Base-by-base conservation (phyloP, 805 yeast species). In the Lachancea dasiensis region DNA sequence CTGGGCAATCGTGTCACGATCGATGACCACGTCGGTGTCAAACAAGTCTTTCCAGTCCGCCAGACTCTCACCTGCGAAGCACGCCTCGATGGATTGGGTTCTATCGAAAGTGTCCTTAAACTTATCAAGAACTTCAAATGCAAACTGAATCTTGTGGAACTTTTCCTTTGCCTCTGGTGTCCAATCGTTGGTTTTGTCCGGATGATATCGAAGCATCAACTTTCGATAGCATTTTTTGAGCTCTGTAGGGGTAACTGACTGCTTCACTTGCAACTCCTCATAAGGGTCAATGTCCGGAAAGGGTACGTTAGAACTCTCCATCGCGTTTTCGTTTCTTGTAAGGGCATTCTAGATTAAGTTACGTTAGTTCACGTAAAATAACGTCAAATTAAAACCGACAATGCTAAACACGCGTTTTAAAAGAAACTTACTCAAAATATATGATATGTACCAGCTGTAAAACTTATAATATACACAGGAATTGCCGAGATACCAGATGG, bases 81-180 rank as follows among this genome's bases (percentile, higher is more conserved):
- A 56, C 21, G 58, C 51, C 6, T 67, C 72, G 21, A 79, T 52
- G 2, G 76, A 68, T 1, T 95, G 95, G 0, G 90, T 81, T n/a
- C 58, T 53, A 50, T 86, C 95, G 52, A 75, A 86, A 15, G 72
- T 58, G 30, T 64, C 65, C 20, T 86, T 65, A 45, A 73, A 70
- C 25, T 59, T 56, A 19, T 75, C 67, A 18, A 86, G 63, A 0
- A 86, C 69, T 29, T 79, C 66, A 56, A 83, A 85, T 15, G 95
- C 80, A 50, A 84, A 79, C 54, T 85, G 89, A 14, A 86, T 70
- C 47, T 73, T 63, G 35, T 86, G 82, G 57, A 87, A 86, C 44
- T 49, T 50, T n/a, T 24, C 32, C 38, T 61, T 65, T 24, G 68
- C 56, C 34, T 51, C 61, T 8, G 45, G 59, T 25, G 58, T 59